phyloP scores from a whole-genome alignment of 192 early-diverging fungal genomes.

The Borealophlyctis nickersoniae region DNA sequence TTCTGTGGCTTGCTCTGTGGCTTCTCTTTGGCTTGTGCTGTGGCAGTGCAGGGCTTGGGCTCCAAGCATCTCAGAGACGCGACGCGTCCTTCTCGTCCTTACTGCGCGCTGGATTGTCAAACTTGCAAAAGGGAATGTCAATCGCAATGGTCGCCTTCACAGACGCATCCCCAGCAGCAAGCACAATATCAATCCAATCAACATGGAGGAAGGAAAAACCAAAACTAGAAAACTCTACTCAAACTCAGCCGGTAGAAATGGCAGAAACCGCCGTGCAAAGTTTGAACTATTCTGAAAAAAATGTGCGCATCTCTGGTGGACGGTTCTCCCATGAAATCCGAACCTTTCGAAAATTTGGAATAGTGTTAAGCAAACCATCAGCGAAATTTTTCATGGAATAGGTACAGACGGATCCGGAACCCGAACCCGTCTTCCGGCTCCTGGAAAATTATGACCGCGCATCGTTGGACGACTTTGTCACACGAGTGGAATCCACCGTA shows the following conservation, averaged over 20 bases:
- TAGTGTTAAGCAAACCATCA: neutral
- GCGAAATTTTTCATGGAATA: neutral
- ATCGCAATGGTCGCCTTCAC: too few species aligned
- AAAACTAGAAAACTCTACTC: conserved; percentile 2
- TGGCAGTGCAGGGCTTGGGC: too few species aligned
- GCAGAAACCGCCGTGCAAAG: neutral
- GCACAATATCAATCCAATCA: conserved; percentile 6
- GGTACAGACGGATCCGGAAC: conserved; percentile 37
- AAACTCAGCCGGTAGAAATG: conserved; percentile 14
- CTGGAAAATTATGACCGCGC: conserved; percentile 26
- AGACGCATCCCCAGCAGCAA: too few species aligned
- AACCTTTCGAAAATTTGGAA: neutral
- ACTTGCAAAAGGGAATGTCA: too few species aligned
- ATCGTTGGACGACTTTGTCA: conserved; percentile 31
- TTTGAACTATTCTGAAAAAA: neutral
- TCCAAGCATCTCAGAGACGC: too few species aligned
- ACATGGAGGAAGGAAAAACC: neutral
- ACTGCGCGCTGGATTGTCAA: too few species aligned
- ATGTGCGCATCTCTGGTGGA: too few species aligned
- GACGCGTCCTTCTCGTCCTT: too few species aligned
- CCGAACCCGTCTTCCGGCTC: conserved; percentile 4
- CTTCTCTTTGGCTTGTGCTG: too few species aligned
- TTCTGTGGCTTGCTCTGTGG: too few species aligned
- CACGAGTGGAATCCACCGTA: conserved; percentile 34
- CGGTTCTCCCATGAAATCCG: conserved; percentile 1